A percentile compares a stretch with the other conserved stretches of the same genome.
These are phyloP conservation scores for Phytopythium boreale DNA, from an alignment of 352 stramenopile species.

Conservation along the genomic window DNA sequence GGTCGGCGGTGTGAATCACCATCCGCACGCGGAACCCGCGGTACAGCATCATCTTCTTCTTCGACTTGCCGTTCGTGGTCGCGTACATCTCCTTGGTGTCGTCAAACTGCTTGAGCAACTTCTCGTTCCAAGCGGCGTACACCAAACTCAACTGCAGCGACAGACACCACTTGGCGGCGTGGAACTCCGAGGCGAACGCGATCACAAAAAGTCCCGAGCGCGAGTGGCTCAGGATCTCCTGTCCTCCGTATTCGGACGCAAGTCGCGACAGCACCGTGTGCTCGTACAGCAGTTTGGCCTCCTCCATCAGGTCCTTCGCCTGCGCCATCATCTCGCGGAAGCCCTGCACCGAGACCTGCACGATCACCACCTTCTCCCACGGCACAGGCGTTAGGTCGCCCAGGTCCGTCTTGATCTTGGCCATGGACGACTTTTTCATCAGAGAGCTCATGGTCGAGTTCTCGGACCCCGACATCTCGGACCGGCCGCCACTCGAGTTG, in stretches of 20 bases:
- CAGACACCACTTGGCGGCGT: conserved; percentile 85
- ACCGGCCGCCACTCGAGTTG: conserved; percentile 10
- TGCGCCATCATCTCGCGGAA: conserved; percentile 77
- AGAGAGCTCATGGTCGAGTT: conserved; percentile 17
- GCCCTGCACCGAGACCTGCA: conserved; percentile 81
- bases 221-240: conserved; percentile 78
- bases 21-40: conserved; percentile 83
- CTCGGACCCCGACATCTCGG: conserved; percentile 30
- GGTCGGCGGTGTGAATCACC: conserved; percentile 78
- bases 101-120: conserved; percentile 80
- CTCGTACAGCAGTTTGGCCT: conserved; percentile 83
- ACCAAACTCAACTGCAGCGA: conserved; percentile 82
- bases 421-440: conserved; percentile 46
- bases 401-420: conserved; percentile 81
- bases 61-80: conserved; percentile 48
- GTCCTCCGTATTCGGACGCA: conserved; percentile 75
- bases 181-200: conserved; percentile 82
- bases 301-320: conserved; percentile 83
- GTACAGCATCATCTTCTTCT: conserved; percentile 79
- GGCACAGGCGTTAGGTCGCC: conserved; percentile 66
- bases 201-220: conserved; percentile 80
- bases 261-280: conserved; percentile 84
- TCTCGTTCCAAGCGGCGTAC: conserved; percentile 86
- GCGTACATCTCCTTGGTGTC: conserved; percentile 78
- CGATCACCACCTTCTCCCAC: conserved; percentile 83